Conservation (phyloP, 495 filamentous ascomycete genomes). For the Aspergillus funiculosus region DNA sequence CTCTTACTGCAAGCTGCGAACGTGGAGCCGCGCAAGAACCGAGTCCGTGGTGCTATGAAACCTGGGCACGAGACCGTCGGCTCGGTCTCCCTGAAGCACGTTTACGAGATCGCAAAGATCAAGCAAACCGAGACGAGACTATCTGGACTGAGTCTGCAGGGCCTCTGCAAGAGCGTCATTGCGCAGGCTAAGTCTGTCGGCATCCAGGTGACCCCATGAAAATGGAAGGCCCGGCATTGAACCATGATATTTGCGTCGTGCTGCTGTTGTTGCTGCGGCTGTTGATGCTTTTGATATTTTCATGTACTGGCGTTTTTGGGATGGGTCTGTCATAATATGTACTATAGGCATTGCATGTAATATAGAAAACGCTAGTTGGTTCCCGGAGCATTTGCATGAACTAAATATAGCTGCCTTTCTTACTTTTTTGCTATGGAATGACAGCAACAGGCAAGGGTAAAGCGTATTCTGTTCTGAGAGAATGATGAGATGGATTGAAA, state of each 20-base stretch:
- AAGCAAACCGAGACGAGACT: conserved; percentile 81
- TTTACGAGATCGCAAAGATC: conserved; percentile 97
- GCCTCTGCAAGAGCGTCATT: conserved; percentile 79
- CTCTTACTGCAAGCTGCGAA: conserved; percentile 80
- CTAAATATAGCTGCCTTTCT: too few relatives aligned
- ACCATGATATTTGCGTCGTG: conserved; percentile 11
- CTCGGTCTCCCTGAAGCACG: conserved; percentile 83
- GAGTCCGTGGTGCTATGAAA: conserved; percentile 69
- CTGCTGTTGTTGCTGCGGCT: conserved; percentile 3
- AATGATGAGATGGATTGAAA: too few relatives aligned
- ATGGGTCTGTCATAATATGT: conserved; percentile 21
- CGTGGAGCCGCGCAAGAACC: conserved; percentile 67
- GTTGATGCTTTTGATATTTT: conserved; percentile 15
- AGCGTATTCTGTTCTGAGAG: too few relatives aligned
- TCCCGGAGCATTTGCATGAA: conserved; percentile 15
- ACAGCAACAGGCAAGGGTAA: too few relatives aligned
- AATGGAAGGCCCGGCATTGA: not conserved
- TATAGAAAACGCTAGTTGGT: conserved; percentile 20
- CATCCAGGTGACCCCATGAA: conserved; percentile 68
- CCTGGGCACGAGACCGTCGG: conserved; percentile 77
- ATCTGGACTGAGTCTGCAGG: conserved; percentile 72
- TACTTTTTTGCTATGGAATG: too few relatives aligned
- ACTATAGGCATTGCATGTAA: conserved; percentile 25
- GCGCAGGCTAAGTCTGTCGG: conserved; percentile 85
- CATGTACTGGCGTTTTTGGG: conserved; percentile 22